Conservation (phyloP, 345 rosid genomes). For the Dovyalis caffra region DNA sequence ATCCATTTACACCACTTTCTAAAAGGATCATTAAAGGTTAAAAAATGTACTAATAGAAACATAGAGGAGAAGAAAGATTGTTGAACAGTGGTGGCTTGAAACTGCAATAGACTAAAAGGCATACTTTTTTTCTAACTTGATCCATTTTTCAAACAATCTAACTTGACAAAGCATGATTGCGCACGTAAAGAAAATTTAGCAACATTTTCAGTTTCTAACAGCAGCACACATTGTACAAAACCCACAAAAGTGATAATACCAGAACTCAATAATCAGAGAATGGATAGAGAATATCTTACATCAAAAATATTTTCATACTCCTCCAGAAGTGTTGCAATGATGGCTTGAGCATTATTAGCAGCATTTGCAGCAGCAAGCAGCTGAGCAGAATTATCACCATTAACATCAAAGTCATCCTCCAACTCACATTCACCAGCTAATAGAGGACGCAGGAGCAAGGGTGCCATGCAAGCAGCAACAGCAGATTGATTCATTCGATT, state of each 20-base stretch:
- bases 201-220: background rate
- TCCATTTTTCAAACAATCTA: too few species aligned
- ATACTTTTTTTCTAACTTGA: too few species aligned
- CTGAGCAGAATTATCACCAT: slow-evolving; percentile 92
- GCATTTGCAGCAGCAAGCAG: slow-evolving; percentile 99
- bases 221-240: background rate
- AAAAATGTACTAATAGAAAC: background rate
- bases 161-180: background rate
- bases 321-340: slow-evolving; percentile 78
- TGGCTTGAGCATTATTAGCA: slow-evolving; percentile 92
- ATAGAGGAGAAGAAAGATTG: background rate
- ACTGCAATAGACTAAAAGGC: background rate
- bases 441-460: slow-evolving; percentile 87
- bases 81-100: background rate
- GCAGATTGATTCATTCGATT: slow-evolving; percentile 96
- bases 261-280: slow-evolving; percentile 5
- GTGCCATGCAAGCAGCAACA: slow-evolving; percentile 99
- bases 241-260: background rate
- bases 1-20: background rate
- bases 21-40: background rate
- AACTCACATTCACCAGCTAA: slow-evolving; percentile 96
- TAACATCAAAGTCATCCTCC: slow-evolving; percentile 80
- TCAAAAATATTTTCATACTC: slow-evolving; percentile 84
- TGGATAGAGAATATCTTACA: slow-evolving; percentile 51
- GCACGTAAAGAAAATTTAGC: background rate